Evolutionary conservation across 179 eudicot genomes (phyloP).

Genomic region (Nepenthes alata): DNA sequence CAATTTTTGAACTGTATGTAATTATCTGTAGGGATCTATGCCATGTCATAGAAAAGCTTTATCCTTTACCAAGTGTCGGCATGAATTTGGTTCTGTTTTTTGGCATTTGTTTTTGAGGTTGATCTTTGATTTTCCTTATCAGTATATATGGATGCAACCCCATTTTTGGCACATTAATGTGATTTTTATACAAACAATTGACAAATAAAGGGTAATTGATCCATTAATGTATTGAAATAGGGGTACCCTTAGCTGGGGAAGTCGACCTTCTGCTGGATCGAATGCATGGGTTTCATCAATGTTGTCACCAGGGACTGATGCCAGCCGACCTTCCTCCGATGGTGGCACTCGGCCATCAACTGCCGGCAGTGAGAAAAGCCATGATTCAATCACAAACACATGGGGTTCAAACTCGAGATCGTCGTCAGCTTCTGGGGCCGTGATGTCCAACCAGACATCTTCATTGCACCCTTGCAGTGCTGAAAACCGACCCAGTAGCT

Average conservation of each 20-base stretch:
- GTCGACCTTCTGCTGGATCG: constrained; percentile 60
- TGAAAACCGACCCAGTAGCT: constrained; percentile 87
- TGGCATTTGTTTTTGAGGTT: background rate
- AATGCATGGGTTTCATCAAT: constrained; percentile 82
- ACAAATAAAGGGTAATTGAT: background rate
- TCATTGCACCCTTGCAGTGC: constrained; percentile 82
- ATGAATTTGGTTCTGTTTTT: no score
- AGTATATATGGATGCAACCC: no score
- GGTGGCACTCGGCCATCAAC: constrained; percentile 94
- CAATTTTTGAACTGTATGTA: constrained; percentile 8
- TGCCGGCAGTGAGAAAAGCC: constrained; percentile 73
- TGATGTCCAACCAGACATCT: constrained; percentile 45
- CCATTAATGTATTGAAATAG: constrained; percentile 21
- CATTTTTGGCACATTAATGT: no score
- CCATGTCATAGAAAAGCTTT: background rate
- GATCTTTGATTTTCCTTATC: background rate
- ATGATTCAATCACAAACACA: constrained; percentile 38
- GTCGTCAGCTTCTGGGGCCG: constrained; percentile 77
- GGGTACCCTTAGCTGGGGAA: constrained; percentile 96
- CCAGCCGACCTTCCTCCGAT: constrained; percentile 78
- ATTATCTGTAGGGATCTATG: background rate
- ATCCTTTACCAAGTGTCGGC: background rate
- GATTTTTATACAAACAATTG: no score
- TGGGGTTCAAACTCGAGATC: constrained; percentile 87
- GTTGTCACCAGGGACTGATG: constrained; percentile 63